Evolutionary conservation across 2,329 filamentous ascomycete species (phyloP), one percentile per base, ranked within the genome.

Genomic region (Blastomyces gilchristii): DNA sequence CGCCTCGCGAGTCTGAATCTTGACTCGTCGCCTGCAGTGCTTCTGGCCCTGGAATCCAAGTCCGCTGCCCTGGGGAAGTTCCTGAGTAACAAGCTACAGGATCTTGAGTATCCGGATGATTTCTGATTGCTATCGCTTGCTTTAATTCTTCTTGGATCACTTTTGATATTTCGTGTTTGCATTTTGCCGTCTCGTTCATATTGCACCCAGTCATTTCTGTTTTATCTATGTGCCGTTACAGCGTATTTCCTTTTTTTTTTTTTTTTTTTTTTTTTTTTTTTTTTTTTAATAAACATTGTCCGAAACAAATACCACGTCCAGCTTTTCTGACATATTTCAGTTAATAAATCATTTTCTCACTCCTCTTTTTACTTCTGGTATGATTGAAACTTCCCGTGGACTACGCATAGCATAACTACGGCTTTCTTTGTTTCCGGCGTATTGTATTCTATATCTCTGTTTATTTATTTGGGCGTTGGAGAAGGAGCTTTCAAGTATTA

Each of bases 21-120:
- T 0, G 72, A 71, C 5, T 70, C 76, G 1, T 72, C 73, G 0
- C 75, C 76, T 0, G 67, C 73, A 1, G 76, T 77, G 3, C 67
- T 78, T 6, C 67, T 78, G 12, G 76, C 76, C 0, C 63, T 78
- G 12, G 76, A 78, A 62, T 77, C 76, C 8, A 78, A 78, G 65
- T 77, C 74, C 28, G 76, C 75, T 1, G 76, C 76, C 4, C 63
- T 78, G 52, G 76, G 74, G 7, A 69, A 71, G 12, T 78, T 78
- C 60, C 68, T 78, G 14, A 69, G 74, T 12, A 73, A 76, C 60
- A 77, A 77, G 60, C 58, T 78, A 31, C 67, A 71, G 58, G 76
- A 77, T 64, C 65, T 78, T 25, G 75, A 76, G 64, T 75, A 73
- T 54, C 76, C 76, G 0, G 76, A 77, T 45, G 76, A 78, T 64